These are phyloP conservation scores for Metschnikowia santaceciliae DNA, from an alignment of 805 yeast genomes.

Conservation along the genomic window DNA sequence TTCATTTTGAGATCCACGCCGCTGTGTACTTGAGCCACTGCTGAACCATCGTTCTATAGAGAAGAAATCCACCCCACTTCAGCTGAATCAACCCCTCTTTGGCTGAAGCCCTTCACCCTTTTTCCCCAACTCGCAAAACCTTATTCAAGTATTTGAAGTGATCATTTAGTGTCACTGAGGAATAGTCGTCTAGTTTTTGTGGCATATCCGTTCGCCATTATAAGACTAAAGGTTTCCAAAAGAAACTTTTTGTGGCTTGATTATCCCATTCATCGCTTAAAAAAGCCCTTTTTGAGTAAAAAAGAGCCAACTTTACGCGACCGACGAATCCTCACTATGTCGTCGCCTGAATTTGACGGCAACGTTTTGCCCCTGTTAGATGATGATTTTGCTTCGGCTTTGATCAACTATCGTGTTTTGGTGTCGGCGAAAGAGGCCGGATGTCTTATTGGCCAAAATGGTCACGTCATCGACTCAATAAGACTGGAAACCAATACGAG, in stretches of 20 bases:
- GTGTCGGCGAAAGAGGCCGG: slow-evolving; percentile 88
- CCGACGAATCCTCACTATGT: not conserved
- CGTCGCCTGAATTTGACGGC: not conserved
- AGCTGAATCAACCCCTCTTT: not conserved
- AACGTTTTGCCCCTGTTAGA: slow-evolving; percentile 24
- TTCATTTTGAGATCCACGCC: not conserved
- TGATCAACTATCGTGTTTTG: slow-evolving; percentile 49
- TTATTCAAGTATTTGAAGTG: not conserved
- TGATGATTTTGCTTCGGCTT: slow-evolving; percentile 26
- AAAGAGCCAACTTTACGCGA: slow-evolving; percentile 1
- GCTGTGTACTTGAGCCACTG: not conserved
- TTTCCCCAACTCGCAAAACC: slow-evolving; percentile 2
- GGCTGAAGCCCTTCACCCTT: not conserved
- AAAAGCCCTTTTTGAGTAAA: not conserved
- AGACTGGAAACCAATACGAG: slow-evolving; percentile 73
- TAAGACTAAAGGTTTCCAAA: not conserved
- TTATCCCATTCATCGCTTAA: not conserved
- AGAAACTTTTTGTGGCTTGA: not conserved
- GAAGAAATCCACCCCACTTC: not conserved
- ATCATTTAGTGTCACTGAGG: not conserved
- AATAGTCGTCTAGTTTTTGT: not conserved
- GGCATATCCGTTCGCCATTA: not conserved
- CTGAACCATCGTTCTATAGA: not conserved
- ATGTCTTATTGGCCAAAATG: slow-evolving; percentile 82
- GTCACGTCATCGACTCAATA: slow-evolving; percentile 69